Conservation (phyloP, 2,329 filamentous ascomycete genomes). For the Colletotrichum navitas region DNA sequence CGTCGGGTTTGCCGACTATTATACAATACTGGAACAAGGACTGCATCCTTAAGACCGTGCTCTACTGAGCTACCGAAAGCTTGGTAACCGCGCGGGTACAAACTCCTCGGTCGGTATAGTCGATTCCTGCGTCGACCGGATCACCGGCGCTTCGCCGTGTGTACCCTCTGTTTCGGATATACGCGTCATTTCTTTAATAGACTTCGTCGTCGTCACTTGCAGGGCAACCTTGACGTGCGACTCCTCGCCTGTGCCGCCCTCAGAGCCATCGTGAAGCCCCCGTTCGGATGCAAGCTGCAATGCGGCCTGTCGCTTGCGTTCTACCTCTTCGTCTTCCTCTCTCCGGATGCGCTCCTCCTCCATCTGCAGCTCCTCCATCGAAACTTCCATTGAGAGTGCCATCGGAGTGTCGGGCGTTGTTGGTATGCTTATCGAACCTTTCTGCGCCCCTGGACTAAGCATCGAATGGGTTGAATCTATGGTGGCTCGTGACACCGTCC, state of each 20-base stretch:
- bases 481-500: conserved; percentile 71
- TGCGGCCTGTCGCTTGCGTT: conserved; percentile 66
- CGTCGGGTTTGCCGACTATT: conserved; percentile 31
- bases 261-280: conserved; percentile 56
- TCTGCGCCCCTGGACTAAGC: conserved; percentile 39
- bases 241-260: conserved; percentile 50
- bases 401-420: conserved; percentile 54
- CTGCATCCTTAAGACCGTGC: conserved; percentile 4
- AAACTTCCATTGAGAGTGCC: conserved; percentile 62
- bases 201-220: conserved; percentile 42
- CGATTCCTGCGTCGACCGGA: conserved; percentile 22
- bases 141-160: conserved; percentile 24
- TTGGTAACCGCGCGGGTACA: conserved; percentile 70
- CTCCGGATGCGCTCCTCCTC: conserved; percentile 65
- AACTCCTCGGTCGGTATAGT: conserved; percentile 54
- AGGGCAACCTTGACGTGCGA: conserved; percentile 48
- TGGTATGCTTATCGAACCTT: conserved; percentile 45
- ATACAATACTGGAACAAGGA: conserved; percentile 26
- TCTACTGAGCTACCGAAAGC: conserved; percentile 57
- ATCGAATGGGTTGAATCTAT: conserved; percentile 59
- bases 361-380: conserved; percentile 63
- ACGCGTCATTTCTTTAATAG: conserved; percentile 6
- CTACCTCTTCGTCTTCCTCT: conserved; percentile 67
- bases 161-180: conserved; percentile 7
- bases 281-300: conserved; percentile 63